phyloP scores from a whole-genome alignment of 768 basidiomycete genomes.

The Solioccasus polychromus region DNA sequence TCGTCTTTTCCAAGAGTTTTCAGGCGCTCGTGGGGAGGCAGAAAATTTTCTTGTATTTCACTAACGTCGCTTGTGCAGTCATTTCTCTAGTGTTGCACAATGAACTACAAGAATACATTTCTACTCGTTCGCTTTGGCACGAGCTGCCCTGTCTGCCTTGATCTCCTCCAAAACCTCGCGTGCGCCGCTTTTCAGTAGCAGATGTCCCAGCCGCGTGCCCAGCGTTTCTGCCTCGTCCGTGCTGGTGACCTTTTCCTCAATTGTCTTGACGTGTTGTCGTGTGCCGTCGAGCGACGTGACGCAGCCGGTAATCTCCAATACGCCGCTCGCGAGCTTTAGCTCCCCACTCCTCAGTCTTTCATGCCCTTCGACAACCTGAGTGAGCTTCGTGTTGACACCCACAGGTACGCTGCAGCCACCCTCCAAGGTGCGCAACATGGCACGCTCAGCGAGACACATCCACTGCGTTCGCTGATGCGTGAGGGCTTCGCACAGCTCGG shows the following conservation, averaged over 20 bases:
- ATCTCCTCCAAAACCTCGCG: constrained; percentile 81
- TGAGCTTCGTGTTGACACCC: constrained; percentile 62
- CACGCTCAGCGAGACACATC: constrained; percentile 81
- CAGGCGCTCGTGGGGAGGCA: constrained; percentile 74
- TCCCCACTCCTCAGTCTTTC: constrained; percentile 33
- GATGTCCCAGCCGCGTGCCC: constrained; percentile 63
- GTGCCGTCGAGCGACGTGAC: constrained; percentile 82
- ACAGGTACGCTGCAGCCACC: constrained; percentile 98
- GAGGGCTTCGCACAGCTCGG: constrained; percentile 60
- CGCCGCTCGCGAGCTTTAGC: constrained; percentile 29
- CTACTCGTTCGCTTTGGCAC: constrained; percentile 34
- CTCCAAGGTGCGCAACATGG: constrained; percentile 84
- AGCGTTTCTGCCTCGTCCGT: constrained; percentile 62
- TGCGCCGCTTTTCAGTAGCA: constrained; percentile 69
- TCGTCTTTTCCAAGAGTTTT: constrained; percentile 38
- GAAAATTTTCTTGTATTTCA: constrained; percentile 37
- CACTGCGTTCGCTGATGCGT: constrained; percentile 79
- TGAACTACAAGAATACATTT: constrained; percentile 26
- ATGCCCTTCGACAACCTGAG: constrained; percentile 28
- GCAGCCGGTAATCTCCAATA: constrained; percentile 69
- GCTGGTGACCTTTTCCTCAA: constrained; percentile 49
- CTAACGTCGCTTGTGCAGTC: constrained; percentile 13
- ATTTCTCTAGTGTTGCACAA: constrained; percentile 11
- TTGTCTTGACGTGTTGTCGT: constrained; percentile 64
- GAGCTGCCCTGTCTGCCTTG: constrained; percentile 56